phyloP scores from a whole-genome alignment of 257 asterid genomes.

The Linderniella brevidens region DNA sequence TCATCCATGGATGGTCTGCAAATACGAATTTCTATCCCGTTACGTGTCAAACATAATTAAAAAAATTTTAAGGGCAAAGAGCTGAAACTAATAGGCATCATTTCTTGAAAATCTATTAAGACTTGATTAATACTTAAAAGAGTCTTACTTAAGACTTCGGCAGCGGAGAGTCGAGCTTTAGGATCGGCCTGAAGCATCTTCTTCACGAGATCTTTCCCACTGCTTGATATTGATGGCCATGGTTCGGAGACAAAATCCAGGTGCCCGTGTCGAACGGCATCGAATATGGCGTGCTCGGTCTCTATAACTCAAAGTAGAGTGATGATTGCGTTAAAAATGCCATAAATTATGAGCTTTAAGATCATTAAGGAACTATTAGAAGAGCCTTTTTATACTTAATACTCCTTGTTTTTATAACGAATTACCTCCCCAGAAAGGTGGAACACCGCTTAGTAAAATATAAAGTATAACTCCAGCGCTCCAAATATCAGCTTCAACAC shows the following conservation, averaged over 20 bases:
- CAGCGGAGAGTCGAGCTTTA: slow-evolving; percentile 36
- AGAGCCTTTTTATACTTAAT: background rate
- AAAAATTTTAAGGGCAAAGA: background rate
- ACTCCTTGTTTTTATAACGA: background rate
- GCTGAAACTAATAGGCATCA: background rate
- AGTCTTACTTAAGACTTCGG: slow-evolving; percentile 47
- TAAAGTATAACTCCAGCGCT: slow-evolving; percentile 73
- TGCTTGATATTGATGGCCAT: slow-evolving; percentile 62
- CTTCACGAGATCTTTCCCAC: slow-evolving; percentile 71
- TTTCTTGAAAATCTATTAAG: background rate
- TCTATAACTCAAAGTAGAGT: slow-evolving; percentile 24
- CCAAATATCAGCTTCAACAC: slow-evolving; percentile 71
- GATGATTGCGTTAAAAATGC: background rate
- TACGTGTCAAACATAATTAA: background rate
- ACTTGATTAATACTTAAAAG: background rate
- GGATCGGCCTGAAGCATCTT: slow-evolving; percentile 63
- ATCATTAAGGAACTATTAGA: too few species aligned
- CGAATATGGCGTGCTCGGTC: slow-evolving; percentile 47
- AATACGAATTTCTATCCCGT: background rate
- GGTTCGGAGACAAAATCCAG: slow-evolving; percentile 49
- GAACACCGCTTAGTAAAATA: slow-evolving; percentile 56
- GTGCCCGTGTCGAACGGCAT: slow-evolving; percentile 45
- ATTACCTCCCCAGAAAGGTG: slow-evolving; percentile 78
- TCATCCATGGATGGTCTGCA: slow-evolving; percentile 76
- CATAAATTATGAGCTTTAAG: background rate